These are phyloP conservation scores for Fusarium praegraminearum DNA, from an alignment of 2,329 filamentous ascomycete genomes.

Conservation along the genomic window DNA sequence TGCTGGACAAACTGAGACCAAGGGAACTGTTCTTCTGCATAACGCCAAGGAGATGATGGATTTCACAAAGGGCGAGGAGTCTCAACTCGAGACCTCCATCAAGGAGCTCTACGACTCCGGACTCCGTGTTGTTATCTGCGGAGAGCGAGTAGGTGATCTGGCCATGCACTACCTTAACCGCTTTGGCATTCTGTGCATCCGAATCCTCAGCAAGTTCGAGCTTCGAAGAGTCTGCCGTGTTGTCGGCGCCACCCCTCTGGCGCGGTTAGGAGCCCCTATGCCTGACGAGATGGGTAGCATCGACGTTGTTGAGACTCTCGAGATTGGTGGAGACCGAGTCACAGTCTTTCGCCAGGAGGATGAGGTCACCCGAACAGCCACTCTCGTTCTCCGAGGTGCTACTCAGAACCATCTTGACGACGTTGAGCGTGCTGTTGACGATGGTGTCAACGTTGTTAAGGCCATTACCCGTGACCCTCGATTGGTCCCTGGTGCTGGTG, in stretches of 20 bases:
- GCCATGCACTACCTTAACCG: slow-evolving; percentile 98
- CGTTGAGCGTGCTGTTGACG: slow-evolving; percentile 95
- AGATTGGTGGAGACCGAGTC: slow-evolving; percentile 97
- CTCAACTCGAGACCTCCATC: slow-evolving; percentile 87
- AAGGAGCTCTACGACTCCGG: slow-evolving; percentile 97
- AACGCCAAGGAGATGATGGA: slow-evolving; percentile 99
- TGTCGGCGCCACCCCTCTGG: slow-evolving; percentile 95
- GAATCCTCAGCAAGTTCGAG: slow-evolving; percentile 98
- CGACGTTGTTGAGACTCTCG: slow-evolving; percentile 94
- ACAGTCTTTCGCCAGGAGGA: slow-evolving; percentile 98
- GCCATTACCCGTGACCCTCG: slow-evolving; percentile 94
- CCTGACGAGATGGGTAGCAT: slow-evolving; percentile 99
- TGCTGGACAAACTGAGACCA: slow-evolving; percentile 96
- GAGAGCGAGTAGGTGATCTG: slow-evolving; percentile 93
- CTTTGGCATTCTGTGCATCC: slow-evolving; percentile 94
- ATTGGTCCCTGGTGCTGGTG: slow-evolving; percentile 92
- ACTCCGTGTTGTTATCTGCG: slow-evolving; percentile 89
- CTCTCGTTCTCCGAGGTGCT: slow-evolving; percentile 91
- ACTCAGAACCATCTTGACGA: slow-evolving; percentile 99
- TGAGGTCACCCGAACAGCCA: slow-evolving; percentile 91
- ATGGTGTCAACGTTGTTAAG: slow-evolving; percentile 98
- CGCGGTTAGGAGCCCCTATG: slow-evolving; percentile 96
- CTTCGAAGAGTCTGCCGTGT: slow-evolving; percentile 94
- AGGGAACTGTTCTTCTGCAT: slow-evolving; percentile 95
- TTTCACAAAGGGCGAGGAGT: slow-evolving; percentile 97